These are phyloP conservation scores for Tilletia caries DNA, from an alignment of 1,284 basidiomycete genomes.

Conservation along the genomic window DNA sequence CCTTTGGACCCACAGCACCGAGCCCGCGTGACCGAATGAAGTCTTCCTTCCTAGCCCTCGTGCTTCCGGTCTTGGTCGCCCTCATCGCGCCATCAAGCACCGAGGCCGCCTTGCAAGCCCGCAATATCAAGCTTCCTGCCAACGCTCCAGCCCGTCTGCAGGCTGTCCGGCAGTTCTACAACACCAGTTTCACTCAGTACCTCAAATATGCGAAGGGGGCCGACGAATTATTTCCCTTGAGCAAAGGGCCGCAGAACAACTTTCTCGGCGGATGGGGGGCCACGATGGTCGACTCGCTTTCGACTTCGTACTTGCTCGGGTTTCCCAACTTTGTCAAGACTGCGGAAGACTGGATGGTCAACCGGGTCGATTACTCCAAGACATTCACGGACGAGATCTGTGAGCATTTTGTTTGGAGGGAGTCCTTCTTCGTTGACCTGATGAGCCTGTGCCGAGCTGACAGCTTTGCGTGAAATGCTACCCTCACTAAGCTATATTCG, in stretches of 20 bases:
- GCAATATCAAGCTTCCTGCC: conserved; percentile 13
- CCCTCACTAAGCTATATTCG: conserved; percentile 27
- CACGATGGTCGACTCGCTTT: conserved; percentile 34
- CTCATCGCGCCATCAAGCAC: too few relatives aligned
- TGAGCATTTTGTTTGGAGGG: background rate
- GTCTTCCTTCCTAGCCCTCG: too few relatives aligned
- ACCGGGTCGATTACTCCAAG: conserved; percentile 34
- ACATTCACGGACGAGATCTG: conserved; percentile 26
- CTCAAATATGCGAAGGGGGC: conserved; percentile 31
- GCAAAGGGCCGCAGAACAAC: conserved; percentile 24
- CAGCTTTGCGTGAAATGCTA: too few relatives aligned
- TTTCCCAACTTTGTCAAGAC: conserved; percentile 31
- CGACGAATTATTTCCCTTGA: conserved; percentile 34
- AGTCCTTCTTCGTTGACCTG: too few relatives aligned
- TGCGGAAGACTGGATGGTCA: conserved; percentile 18
- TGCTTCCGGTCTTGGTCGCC: too few relatives aligned
- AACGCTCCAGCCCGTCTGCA: conserved; percentile 22
- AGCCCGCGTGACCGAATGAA: too few relatives aligned
- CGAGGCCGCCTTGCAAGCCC: conserved; percentile 9
- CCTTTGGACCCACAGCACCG: too few relatives aligned
- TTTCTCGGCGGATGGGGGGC: conserved; percentile 45
- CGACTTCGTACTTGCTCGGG: conserved; percentile 42
- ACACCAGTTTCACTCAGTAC: conserved; percentile 31
- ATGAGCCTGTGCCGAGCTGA: too few relatives aligned
- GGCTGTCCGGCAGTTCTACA: conserved; percentile 32